Conservation (phyloP, 2,329 filamentous ascomycete genomes). For the Chalara sp. region DNA sequence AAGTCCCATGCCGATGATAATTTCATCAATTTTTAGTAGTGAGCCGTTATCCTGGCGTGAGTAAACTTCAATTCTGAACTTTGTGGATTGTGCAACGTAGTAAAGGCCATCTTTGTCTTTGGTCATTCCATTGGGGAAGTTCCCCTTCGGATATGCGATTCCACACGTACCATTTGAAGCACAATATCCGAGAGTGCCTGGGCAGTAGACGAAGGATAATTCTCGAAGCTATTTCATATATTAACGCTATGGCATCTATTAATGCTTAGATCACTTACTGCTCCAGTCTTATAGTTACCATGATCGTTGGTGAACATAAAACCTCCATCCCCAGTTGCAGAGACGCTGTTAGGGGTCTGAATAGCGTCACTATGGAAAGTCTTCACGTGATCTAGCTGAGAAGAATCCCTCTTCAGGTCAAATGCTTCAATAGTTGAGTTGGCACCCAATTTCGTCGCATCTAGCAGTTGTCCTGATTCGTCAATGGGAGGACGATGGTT, state of each 20-base stretch:
- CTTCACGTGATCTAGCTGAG: constrained; percentile 25
- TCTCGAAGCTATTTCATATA: constrained; percentile 17
- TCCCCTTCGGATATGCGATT: constrained; percentile 19
- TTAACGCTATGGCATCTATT: constrained; percentile 5
- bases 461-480: constrained; percentile 24
- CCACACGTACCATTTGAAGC: constrained; percentile 17
- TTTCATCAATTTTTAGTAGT: constrained; percentile 16
- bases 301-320: constrained; percentile 33
- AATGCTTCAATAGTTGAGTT: constrained; percentile 33
- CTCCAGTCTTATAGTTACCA: constrained; percentile 21
- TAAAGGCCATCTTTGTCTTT: constrained; percentile 26
- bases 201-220: constrained; percentile 22
- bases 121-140: constrained; percentile 28
- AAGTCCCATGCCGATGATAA: constrained; percentile 24
- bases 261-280: constrained; percentile 12
- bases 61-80: constrained; percentile 2
- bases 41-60: not conserved
- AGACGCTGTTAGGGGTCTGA: constrained; percentile 29
- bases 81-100: constrained; percentile 26
- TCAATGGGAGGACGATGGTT: constrained; percentile 30
- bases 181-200: constrained; percentile 26
- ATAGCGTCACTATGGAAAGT: constrained; percentile 27
- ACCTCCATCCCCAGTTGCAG: constrained; percentile 25
- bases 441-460: constrained; percentile 25
- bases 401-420: constrained; percentile 17